Percentiles rank a stretch among this genome's conserved stretches.
phyloP scores from a whole-genome alignment of 2,329 filamentous ascomycete species.

The Albifimbria verrucaria region DNA sequence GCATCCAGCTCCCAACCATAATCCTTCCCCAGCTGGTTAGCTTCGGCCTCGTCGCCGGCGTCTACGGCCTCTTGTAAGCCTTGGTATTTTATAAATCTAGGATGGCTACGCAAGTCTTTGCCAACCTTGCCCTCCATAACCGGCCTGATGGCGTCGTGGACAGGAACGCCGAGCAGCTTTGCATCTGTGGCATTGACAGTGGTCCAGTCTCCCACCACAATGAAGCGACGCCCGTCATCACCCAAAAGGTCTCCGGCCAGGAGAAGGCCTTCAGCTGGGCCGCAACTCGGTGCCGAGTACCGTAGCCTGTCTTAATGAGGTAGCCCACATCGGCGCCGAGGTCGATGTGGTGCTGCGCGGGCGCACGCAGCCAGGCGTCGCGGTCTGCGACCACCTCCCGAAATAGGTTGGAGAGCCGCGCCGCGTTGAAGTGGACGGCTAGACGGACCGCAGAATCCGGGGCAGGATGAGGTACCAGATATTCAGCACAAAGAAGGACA shows the following conservation, averaged over 20 bases:
- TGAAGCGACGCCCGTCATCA: constrained; percentile 35
- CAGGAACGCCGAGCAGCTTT: constrained; percentile 25
- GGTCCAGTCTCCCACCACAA: constrained; percentile 52
- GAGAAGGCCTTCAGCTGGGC: constrained; percentile 43
- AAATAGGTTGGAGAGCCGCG: constrained; percentile 27
- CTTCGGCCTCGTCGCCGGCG: constrained; percentile 33
- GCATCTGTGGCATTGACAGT: constrained; percentile 28
- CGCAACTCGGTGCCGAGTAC: constrained; percentile 45
- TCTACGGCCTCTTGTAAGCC: constrained; percentile 35
- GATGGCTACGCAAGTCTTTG: constrained; percentile 21
- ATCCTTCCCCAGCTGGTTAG: constrained; percentile 31
- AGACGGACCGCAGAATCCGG: constrained; percentile 29
- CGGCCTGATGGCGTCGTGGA: constrained; percentile 39
- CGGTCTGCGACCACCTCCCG: constrained; percentile 21
- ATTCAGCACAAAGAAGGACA: constrained; percentile 20
- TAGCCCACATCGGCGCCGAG: constrained; percentile 44
- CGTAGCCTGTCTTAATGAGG: constrained; percentile 55
- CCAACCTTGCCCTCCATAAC: constrained; percentile 29
- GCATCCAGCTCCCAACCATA: constrained; percentile 49
- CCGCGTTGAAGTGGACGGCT: constrained; percentile 29
- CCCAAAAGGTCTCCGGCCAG: constrained; percentile 28
- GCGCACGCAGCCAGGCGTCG: constrained; percentile 39
- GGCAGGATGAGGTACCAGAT: constrained; percentile 25
- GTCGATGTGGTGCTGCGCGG: constrained; percentile 40
- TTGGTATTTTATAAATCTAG: constrained; percentile 38